Percentiles rank a stretch among this genome's conserved stretches.
These are phyloP conservation scores for Phytophthora boehmeriae DNA, from an alignment of 352 stramenopile genomes.

Conservation along the genomic window DNA sequence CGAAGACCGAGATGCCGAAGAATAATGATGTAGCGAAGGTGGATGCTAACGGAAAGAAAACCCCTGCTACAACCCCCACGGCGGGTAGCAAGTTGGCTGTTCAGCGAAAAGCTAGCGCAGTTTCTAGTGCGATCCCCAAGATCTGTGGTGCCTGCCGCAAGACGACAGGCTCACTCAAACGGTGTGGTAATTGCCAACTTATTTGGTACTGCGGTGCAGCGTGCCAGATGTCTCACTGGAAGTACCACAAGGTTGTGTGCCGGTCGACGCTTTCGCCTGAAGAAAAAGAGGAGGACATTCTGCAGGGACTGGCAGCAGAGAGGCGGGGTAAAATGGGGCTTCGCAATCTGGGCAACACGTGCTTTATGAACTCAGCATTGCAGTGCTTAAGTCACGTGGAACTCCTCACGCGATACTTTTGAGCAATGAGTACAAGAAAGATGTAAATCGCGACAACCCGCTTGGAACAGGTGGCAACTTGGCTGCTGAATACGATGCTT, in stretches of 20 bases:
- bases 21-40: constrained; percentile 16
- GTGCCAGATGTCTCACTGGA: constrained; percentile 85
- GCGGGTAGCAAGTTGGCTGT: constrained; percentile 34
- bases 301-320: constrained; percentile 51
- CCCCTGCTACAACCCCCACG: neutral
- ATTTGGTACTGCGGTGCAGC: constrained; percentile 78
- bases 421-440: constrained; percentile 89
- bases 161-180: constrained; percentile 53
- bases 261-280: constrained; percentile 37
- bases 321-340: constrained; percentile 81
- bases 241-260: constrained; percentile 77
- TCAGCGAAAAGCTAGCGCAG: constrained; percentile 32
- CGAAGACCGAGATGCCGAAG: constrained; percentile 15
- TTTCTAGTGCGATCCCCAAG: constrained; percentile 46
- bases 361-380: constrained; percentile 84
- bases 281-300: constrained; percentile 50
- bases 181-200: constrained; percentile 75
- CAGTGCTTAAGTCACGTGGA: constrained; percentile 94
- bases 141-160: constrained; percentile 71
- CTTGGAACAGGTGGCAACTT: constrained; percentile 95
- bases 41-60: constrained; percentile 21
- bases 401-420: constrained; percentile 95
- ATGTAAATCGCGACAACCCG: constrained; percentile 97
- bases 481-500: constrained; percentile 92
- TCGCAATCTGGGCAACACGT: constrained; percentile 81